Conservation (phyloP, 768 basidiomycete species). For the Podaxis pistillaris region DNA sequence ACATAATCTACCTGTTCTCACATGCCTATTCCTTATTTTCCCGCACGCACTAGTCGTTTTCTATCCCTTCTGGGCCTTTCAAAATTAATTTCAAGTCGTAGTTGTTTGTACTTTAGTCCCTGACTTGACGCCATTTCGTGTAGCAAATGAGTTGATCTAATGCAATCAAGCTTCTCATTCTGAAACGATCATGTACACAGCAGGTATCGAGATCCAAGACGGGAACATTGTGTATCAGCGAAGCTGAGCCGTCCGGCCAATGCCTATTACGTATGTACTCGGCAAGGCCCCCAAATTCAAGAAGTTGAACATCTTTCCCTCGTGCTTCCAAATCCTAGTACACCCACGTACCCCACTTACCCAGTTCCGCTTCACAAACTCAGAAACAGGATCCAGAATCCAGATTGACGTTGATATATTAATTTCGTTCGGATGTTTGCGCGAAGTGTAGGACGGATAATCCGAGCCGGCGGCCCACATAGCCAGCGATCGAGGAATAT, state of each 20-base stretch:
- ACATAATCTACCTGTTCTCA: neutral
- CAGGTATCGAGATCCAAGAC: neutral
- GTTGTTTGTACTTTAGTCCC: neutral
- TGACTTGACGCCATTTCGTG: neutral
- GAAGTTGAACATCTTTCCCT: neutral
- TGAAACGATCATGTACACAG: neutral
- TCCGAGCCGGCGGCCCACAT: neutral
- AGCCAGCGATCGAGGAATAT: neutral
- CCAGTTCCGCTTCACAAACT: neutral
- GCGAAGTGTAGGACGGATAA: neutral
- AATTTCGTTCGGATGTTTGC: neutral
- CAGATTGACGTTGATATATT: too few relatives aligned
- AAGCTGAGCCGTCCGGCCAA: neutral
- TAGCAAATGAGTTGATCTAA: neutral
- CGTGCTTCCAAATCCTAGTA: neutral
- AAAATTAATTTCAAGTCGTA: neutral
- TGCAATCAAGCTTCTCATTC: neutral
- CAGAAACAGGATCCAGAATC: neutral
- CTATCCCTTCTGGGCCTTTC: slow-evolving; percentile 5
- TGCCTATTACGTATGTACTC: neutral
- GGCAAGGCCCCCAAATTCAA: neutral
- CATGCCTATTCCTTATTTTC: neutral
- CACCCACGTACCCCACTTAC: neutral
- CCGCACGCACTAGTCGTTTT: neutral
- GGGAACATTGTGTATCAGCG: neutral